phyloP scores from a whole-genome alignment of 2,329 filamentous ascomycete genomes.

The Alternaria metachromatica region DNA sequence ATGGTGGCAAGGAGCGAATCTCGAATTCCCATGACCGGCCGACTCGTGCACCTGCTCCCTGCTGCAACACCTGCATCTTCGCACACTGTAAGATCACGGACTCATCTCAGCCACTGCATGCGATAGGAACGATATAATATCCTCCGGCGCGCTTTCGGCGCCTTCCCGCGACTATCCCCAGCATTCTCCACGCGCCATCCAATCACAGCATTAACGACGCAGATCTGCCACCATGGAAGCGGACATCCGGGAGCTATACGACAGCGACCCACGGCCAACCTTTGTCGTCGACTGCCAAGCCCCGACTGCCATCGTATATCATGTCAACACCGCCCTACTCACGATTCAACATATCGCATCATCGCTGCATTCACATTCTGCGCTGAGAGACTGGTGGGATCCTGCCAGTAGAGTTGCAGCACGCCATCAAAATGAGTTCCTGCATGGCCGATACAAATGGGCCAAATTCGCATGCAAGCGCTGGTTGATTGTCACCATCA shows the following conservation, averaged over 20 bases:
- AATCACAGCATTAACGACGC: slow-evolving; percentile 5
- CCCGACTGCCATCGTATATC: slow-evolving; percentile 2
- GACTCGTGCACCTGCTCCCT: background rate
- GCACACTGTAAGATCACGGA: background rate
- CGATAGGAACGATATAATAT: background rate
- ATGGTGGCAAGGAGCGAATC: background rate
- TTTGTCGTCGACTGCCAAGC: slow-evolving; percentile 18
- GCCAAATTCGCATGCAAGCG: slow-evolving; percentile 13
- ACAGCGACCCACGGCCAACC: slow-evolving; percentile 19
- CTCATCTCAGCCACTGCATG: background rate
- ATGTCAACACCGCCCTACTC: slow-evolving; percentile 17
- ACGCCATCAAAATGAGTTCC: slow-evolving; percentile 9
- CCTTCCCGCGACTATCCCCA: background rate
- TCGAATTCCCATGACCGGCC: background rate
- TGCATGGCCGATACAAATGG: slow-evolving; percentile 17
- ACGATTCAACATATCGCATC: slow-evolving; percentile 7
- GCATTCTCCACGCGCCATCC: background rate
- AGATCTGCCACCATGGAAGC: slow-evolving; percentile 12
- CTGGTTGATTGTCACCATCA: slow-evolving; percentile 12
- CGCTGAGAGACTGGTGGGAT: slow-evolving; percentile 22
- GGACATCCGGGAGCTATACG: slow-evolving; percentile 16
- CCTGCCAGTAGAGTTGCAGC: slow-evolving; percentile 10
- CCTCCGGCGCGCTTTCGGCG: background rate
- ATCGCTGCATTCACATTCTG: slow-evolving; percentile 9
- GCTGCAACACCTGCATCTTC: slow-evolving; percentile 1